Base-by-base conservation (phyloP, 192 early-diverging fungal species). In the Podochytrium sp. region DNA sequence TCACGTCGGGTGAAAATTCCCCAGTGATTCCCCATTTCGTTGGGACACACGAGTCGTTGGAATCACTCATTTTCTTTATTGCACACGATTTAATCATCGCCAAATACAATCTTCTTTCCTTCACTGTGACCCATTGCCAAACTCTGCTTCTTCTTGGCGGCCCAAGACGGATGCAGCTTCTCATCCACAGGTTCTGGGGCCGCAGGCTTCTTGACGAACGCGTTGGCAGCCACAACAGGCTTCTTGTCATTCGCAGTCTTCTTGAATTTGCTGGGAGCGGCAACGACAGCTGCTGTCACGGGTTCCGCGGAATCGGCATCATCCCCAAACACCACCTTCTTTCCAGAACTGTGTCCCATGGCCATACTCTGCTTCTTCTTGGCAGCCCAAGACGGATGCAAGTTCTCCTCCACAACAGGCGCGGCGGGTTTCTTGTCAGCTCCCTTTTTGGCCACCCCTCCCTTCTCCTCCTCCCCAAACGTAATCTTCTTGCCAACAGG, bases 81-180 rank as follows among this genome's bases (percentile, higher is more conserved):
- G n/a, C n/a, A n/a, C n/a, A n/a, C n/a, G n/a, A n/a, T 33, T 43
- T 50, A 40, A 33, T 81, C 76, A 63, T 76, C 72, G 4, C 59
- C 75, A 81, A 84, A 84, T 6, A 74, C 67, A 71, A 81, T 78
- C 65, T 84, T 84, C 61, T 55, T 74, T 29, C 72, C 72, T 14
- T 14, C n/a, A 1, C 20, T n/a, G 25, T 25, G 25, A 18, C 61
- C 50, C 49, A 74, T 74, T 51, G 50, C 52, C 30, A 25, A 29
- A 41, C 63, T 52, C 33, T 78, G 52, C 32, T 64, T 67, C 42
- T 79, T 74, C 43, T 79, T 79, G 0, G 78, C 78, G 20, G 59
- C 74, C 78, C 78, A 79, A 1, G 78, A 79, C 30, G 78, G 78
- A 72, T 79, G 78, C 39, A 75, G 32, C 18, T 64, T 74, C 37